Evolutionary conservation across 768 basidiomycete genomes (phyloP).

Genomic region (Rhizopogon vulgaris): DNA sequence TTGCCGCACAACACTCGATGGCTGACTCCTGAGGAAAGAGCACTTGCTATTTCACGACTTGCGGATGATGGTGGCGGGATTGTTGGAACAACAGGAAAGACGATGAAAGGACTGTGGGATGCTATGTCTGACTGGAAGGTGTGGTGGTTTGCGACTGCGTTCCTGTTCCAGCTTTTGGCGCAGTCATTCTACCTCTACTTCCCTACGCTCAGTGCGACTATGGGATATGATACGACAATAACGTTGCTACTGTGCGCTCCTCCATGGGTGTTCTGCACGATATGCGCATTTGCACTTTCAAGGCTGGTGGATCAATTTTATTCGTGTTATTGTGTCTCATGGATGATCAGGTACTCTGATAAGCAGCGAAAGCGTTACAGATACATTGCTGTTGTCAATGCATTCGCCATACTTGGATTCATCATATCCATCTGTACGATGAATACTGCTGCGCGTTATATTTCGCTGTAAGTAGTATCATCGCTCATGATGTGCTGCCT

Average conservation of each 20-base stretch:
- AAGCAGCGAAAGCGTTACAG: slow-evolving; percentile 57
- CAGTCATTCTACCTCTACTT: slow-evolving; percentile 19
- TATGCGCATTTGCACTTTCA: slow-evolving; percentile 22
- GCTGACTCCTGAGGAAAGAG: slow-evolving; percentile 23
- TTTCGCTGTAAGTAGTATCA: slow-evolving; percentile 41
- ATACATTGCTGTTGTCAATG: slow-evolving; percentile 50
- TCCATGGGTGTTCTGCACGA: slow-evolving; percentile 28
- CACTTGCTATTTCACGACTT: slow-evolving; percentile 26
- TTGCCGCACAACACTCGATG: slow-evolving; percentile 28
- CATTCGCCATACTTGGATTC: slow-evolving; percentile 58
- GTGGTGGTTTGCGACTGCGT: slow-evolving; percentile 28
- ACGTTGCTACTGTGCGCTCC: slow-evolving; percentile 37
- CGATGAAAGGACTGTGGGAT: slow-evolving; percentile 26
- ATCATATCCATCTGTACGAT: slow-evolving; percentile 56
- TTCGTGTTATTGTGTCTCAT: too few species aligned
- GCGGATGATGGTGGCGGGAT: slow-evolving; percentile 18
- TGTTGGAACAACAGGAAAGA: slow-evolving; percentile 12
- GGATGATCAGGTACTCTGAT: slow-evolving; percentile 54
- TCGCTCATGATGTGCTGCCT: neutral
- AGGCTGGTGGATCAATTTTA: neutral
- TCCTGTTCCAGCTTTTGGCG: slow-evolving; percentile 8
- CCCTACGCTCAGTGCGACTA: slow-evolving; percentile 26
- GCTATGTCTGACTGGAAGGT: slow-evolving; percentile 37
- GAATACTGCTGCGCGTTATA: slow-evolving; percentile 55
- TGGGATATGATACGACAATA: slow-evolving; percentile 31